Evolutionary conservation across 345 rosid genomes (phyloP).

Genomic region (Iberis pinnata): DNA sequence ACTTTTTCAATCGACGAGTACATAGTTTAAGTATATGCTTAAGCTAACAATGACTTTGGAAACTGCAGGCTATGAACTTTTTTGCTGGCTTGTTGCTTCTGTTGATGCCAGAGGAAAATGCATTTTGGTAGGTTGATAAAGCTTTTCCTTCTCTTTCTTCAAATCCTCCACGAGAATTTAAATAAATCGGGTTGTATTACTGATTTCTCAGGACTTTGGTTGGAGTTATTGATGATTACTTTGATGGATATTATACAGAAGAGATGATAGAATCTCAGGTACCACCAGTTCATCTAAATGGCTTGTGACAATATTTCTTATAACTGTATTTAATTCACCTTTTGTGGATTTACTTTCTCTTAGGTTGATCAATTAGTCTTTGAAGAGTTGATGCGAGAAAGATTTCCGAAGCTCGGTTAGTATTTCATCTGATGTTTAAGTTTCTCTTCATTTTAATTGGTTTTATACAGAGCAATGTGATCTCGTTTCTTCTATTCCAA

Average conservation of each 20-base stretch:
- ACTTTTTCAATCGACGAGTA: no score
- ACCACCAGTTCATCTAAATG: slow-evolving; percentile 10
- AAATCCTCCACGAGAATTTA: not conserved
- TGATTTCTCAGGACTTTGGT: slow-evolving; percentile 66
- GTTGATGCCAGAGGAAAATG: slow-evolving; percentile 98
- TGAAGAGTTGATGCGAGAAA: slow-evolving; percentile 88
- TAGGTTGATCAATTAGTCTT: slow-evolving; percentile 98
- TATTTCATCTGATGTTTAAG: slow-evolving; percentile 27
- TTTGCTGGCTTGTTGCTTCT: slow-evolving; percentile 93
- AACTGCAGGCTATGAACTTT: slow-evolving; percentile 94
- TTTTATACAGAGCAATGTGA: slow-evolving; percentile 25
- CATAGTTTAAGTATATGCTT: not conserved
- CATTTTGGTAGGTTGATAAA: slow-evolving; percentile 76
- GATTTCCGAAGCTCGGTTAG: slow-evolving; percentile 93
- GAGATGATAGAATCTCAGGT: slow-evolving; percentile 99
- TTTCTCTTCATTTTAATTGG: not conserved
- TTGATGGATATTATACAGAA: slow-evolving; percentile 83
- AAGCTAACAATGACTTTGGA: slow-evolving; percentile 18
- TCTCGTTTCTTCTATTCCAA: slow-evolving; percentile 38
- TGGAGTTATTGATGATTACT: slow-evolving; percentile 85
- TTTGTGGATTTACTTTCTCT: slow-evolving; percentile 4
- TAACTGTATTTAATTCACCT: not conserved
- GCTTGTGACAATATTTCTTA: slow-evolving; percentile 2
- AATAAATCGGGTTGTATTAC: slow-evolving; percentile 6
- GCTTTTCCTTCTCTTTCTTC: not conserved